These are phyloP conservation scores for Coniochaeta sp. DNA, from an alignment of 2,329 filamentous ascomycete species.

Conservation along the genomic window DNA sequence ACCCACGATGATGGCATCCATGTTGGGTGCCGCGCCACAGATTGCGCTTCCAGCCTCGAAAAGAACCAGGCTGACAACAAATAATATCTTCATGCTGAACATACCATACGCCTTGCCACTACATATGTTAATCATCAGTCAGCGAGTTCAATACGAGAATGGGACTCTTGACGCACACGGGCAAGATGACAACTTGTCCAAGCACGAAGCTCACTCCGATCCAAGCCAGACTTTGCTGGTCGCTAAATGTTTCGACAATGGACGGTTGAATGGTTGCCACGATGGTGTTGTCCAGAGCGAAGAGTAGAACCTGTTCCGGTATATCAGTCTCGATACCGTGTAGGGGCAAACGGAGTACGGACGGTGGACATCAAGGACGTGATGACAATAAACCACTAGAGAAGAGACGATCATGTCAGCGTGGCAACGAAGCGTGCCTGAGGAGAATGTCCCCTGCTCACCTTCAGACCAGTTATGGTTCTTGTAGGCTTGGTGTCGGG, in stretches of 20 bases:
- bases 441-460: not conserved
- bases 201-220: conserved; percentile 31
- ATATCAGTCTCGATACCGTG: not conserved
- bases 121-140: not conserved
- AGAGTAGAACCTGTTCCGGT: conserved; percentile 22
- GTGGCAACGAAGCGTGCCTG: not conserved
- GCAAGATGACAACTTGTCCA: conserved; percentile 24
- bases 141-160: not conserved
- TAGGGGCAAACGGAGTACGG: not conserved
- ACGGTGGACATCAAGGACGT: not conserved
- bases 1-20: conserved; percentile 39
- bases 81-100: conserved; percentile 34
- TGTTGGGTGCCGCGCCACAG: conserved; percentile 34
- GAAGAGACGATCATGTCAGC: not conserved
- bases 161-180: conserved; percentile 8
- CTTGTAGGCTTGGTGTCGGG: not conserved
- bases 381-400: not conserved
- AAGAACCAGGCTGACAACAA: conserved; percentile 10
- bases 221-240: conserved; percentile 32
- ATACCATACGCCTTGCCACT: conserved; percentile 26
- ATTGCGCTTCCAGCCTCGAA: conserved; percentile 24
- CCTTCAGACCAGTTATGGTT: not conserved
- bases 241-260: conserved; percentile 25
- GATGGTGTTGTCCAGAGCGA: conserved; percentile 40
- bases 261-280: conserved; percentile 34